phyloP scores from a whole-genome alignment of 441 rosid genomes.

The Geranium incanum region DNA sequence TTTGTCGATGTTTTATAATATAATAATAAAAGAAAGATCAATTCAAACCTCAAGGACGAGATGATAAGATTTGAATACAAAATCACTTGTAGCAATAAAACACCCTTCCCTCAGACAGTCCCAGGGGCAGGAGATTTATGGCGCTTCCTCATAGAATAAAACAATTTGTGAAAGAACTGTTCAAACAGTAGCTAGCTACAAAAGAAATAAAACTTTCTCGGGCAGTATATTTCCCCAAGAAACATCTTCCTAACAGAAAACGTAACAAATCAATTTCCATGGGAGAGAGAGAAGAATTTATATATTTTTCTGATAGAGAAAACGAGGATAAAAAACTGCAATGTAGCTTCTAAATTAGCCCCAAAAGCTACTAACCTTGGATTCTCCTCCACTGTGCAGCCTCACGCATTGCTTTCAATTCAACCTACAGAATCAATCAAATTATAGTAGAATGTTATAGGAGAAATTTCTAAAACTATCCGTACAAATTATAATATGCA shows the following conservation, averaged over 20 bases:
- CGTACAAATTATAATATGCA: conserved; percentile 18
- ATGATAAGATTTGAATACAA: too few relatives aligned
- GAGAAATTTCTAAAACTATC: conserved; percentile 12
- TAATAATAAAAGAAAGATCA: too few relatives aligned
- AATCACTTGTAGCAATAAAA: too few relatives aligned
- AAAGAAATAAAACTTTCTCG: not conserved
- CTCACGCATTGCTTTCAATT: conserved; percentile 78
- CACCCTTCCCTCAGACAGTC: too few relatives aligned
- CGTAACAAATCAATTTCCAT: not conserved
- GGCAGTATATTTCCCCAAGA: not conserved
- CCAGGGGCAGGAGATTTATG: not conserved
- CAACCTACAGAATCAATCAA: conserved; percentile 39
- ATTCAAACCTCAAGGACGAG: too few relatives aligned
- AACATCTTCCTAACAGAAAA: conserved; percentile 1
- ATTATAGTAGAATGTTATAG: conserved; percentile 3
- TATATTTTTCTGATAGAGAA: not conserved
- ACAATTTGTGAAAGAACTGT: not conserved
- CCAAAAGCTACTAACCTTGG: conserved; percentile 46
- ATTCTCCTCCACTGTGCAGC: conserved; percentile 92
- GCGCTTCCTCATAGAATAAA: not conserved
- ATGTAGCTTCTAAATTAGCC: not conserved
- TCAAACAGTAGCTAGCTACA: not conserved
- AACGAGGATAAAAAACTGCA: not conserved
- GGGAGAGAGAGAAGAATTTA: not conserved
- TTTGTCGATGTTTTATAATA: too few relatives aligned